Percentiles rank a stretch among this genome's conserved stretches.
Evolutionary conservation across 2,329 filamentous ascomycete genomes (phyloP).

Genomic region (Beauveria pseudobassiana): DNA sequence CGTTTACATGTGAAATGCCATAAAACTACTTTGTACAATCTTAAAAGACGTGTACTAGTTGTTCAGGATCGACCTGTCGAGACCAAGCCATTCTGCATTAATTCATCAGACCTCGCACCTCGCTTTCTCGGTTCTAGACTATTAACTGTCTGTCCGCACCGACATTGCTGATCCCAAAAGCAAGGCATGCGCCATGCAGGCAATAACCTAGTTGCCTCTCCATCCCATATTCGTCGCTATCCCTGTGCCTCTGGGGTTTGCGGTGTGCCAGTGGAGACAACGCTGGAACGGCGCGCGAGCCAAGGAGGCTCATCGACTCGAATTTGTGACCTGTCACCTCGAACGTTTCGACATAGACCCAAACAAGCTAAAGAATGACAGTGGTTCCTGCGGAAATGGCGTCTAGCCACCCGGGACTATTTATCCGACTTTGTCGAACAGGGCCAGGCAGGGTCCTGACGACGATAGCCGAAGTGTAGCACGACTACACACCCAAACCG

Average conservation of each 20-base stretch:
- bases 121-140: not conserved
- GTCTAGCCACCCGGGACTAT: constrained; percentile 2
- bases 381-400: constrained; percentile 6
- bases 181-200: not conserved
- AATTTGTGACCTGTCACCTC: constrained; percentile 3
- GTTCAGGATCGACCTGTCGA: not conserved
- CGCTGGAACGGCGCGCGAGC: not conserved
- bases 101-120: no score
- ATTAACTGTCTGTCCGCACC: not conserved
- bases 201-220: not conserved
- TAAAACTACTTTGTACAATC: no score
- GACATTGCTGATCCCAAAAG: not conserved
- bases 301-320: not conserved
- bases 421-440: not conserved
- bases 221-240: not conserved
- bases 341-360: not conserved
- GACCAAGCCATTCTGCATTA: not conserved
- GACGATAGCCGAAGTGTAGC: constrained; percentile 2
- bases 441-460: not conserved
- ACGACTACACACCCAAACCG: not conserved
- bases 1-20: no score
- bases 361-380: not conserved
- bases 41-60: no score
- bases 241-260: not conserved
- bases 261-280: not conserved